Conservation (phyloP, 148 eudicot genomes). For the Rhododendron mucronatum region DNA sequence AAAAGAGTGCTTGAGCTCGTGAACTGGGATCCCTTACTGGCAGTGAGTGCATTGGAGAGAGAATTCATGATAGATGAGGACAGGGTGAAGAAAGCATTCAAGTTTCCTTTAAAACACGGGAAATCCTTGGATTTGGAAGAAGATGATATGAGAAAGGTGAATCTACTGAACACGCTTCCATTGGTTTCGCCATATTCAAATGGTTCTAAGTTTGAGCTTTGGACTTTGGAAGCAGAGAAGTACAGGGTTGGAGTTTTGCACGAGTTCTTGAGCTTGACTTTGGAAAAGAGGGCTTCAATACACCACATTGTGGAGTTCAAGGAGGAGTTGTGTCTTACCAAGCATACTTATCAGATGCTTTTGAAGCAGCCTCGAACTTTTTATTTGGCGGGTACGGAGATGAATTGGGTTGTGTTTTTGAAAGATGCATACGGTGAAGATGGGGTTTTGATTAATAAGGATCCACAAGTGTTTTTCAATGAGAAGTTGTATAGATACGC, state of each 20-base stretch:
- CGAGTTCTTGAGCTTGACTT: slow-evolving; percentile 90
- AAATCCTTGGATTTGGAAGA: slow-evolving; percentile 59
- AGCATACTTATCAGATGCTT: slow-evolving; percentile 89
- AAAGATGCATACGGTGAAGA: slow-evolving; percentile 73
- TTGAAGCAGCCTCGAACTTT: slow-evolving; percentile 75
- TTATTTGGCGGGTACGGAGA: slow-evolving; percentile 94
- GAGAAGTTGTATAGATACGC: slow-evolving; percentile 67
- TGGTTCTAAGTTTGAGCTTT: slow-evolving; percentile 67
- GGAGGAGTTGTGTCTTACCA: slow-evolving; percentile 96
- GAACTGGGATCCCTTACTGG: slow-evolving; percentile 73
- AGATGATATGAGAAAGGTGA: slow-evolving; percentile 56
- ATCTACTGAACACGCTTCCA: slow-evolving; percentile 79
- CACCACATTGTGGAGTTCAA: slow-evolving; percentile 98
- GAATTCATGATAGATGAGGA: slow-evolving; percentile 84
- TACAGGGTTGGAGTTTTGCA: slow-evolving; percentile 83
- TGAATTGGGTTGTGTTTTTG: slow-evolving; percentile 92
- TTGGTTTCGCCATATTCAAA: slow-evolving; percentile 93
- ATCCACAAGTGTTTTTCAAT: slow-evolving; percentile 71
- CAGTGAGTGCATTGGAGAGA: slow-evolving; percentile 76
- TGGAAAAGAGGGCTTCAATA: slow-evolving; percentile 94
- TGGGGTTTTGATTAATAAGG: slow-evolving; percentile 66
- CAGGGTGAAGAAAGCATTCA: slow-evolving; percentile 61
- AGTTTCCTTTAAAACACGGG: slow-evolving; percentile 68
- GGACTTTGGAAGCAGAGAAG: slow-evolving; percentile 90
- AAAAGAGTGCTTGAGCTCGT: slow-evolving; percentile 59